Evolutionary conservation across 495 filamentous ascomycete genomes (phyloP).

Genomic region (Acidiella bohemica): DNA sequence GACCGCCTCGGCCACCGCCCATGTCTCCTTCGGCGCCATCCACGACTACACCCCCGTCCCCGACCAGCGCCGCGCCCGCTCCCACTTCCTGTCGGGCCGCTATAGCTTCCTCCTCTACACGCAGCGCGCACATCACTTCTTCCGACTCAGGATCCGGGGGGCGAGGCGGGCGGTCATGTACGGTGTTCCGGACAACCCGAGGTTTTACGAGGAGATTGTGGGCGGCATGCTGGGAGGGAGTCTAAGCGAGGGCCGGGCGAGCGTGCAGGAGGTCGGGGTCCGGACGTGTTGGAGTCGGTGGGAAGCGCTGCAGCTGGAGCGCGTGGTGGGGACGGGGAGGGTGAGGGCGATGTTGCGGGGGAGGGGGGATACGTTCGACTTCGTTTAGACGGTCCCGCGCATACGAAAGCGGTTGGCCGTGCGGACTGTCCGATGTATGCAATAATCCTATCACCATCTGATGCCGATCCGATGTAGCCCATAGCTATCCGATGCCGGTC

Average conservation of each 20-base stretch:
- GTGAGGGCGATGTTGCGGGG: constrained; percentile 57
- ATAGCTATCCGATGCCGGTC: too few relatives aligned
- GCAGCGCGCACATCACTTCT: constrained; percentile 88
- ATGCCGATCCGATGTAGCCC: too few relatives aligned
- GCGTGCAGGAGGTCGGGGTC: constrained; percentile 34
- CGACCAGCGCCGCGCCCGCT: constrained; percentile 68
- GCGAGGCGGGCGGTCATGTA: constrained; percentile 75
- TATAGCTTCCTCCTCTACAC: constrained; percentile 80
- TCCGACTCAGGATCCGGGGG: constrained; percentile 64
- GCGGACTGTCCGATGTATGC: too few relatives aligned
- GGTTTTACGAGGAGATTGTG: constrained; percentile 79
- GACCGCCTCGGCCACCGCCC: constrained; percentile 49
- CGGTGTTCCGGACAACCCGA: constrained; percentile 71
- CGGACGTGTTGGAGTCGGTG: constrained; percentile 72
- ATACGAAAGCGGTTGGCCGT: too few relatives aligned
- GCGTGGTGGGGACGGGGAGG: constrained; percentile 68
- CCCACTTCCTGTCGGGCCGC: constrained; percentile 71
- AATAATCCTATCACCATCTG: too few relatives aligned
- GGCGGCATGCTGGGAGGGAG: constrained; percentile 50
- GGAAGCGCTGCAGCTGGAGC: constrained; percentile 77
- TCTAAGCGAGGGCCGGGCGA: constrained; percentile 36
- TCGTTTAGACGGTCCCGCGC: too few relatives aligned
- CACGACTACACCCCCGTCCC: constrained; percentile 71
- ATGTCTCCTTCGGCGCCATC: constrained; percentile 68
- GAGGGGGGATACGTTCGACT: constrained; percentile 82